Conservation (phyloP, 2,329 filamentous ascomycete species). For the Talaromyces sp. region DNA sequence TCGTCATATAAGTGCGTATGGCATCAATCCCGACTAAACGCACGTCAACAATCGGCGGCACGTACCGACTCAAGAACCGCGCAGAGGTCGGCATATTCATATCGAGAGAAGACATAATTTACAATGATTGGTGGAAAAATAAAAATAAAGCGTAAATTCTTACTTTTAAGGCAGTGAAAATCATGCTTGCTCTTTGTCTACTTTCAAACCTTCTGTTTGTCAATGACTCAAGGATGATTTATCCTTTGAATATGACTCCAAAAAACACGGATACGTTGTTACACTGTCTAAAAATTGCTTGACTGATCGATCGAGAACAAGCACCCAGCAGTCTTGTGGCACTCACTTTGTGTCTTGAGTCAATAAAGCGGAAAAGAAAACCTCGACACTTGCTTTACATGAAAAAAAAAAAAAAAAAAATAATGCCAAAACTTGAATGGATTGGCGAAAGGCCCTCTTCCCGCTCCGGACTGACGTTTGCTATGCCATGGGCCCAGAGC, state of each 20-base stretch:
- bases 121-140: slow-evolving; percentile 6
- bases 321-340: background rate
- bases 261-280: background rate
- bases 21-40: slow-evolving; percentile 5
- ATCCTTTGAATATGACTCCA: background rate
- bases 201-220: too few relatives aligned
- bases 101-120: background rate
- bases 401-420: background rate
- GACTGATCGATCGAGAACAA: background rate
- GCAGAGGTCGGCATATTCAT: background rate
- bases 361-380: background rate
- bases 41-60: background rate
- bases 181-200: background rate
- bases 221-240: background rate
- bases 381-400: background rate
- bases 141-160: background rate
- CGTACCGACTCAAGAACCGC: background rate
- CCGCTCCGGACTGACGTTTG: slow-evolving; percentile 38
- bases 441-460: slow-evolving; percentile 33
- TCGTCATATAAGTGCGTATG: slow-evolving; percentile 9
- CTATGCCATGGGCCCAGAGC: slow-evolving; percentile 38
- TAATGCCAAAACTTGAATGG: slow-evolving; percentile 24
- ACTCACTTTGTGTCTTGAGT: background rate
- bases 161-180: background rate
- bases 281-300: background rate